Base-by-base conservation (phyloP, 2,329 filamentous ascomycete species). In the Claviceps quebecensis region DNA sequence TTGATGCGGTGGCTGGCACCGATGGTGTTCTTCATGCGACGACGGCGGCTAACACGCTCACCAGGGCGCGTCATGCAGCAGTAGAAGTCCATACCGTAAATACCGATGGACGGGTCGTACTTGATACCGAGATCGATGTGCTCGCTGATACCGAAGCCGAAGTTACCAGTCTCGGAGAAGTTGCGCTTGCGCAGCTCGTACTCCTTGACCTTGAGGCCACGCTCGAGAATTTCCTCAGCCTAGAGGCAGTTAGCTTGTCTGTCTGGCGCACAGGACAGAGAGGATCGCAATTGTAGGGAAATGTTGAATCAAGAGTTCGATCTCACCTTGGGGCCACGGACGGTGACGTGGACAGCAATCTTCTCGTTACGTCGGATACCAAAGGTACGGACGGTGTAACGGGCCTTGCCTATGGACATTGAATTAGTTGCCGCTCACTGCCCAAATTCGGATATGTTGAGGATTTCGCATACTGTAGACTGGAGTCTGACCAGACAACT, bases 321-420 rank as follows among this genome's bases (percentile, higher is more conserved):
- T 34, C 57, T 60, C 68, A 72, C 69, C 70, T 96, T 72, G 76
- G 93, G 90, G 70, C 93, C 93, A 72, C 93, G 93, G 77, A 98
- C 90, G 70, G 93, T 98, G 71, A 98, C 93, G 81, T 98, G 93
- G 64, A 98, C 93, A 63, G 93, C 79, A 70, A 98, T 98, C 87
- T 96, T 97, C 76, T 98, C 93, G 86, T 98, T 98, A 89, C 93
- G 91, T 74, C 93, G 91, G 83, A 98, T 98, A 85, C 93, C 93
- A 77, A 98, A 98, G 71, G 91, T 97, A 80, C 93, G 91, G 83
- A 98, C 93, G 65, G 93, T 98, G 85, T 97, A 98, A 71, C 93
- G 88, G 74, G 93, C 93, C 87, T 98, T 98, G 89, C 86, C 87
- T 90, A 67, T 52, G 29, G 51, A 48, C 51, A 47, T 51, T 43